These are phyloP conservation scores for Salix viminalis DNA, from an alignment of 345 rosid species.

Conservation along the genomic window DNA sequence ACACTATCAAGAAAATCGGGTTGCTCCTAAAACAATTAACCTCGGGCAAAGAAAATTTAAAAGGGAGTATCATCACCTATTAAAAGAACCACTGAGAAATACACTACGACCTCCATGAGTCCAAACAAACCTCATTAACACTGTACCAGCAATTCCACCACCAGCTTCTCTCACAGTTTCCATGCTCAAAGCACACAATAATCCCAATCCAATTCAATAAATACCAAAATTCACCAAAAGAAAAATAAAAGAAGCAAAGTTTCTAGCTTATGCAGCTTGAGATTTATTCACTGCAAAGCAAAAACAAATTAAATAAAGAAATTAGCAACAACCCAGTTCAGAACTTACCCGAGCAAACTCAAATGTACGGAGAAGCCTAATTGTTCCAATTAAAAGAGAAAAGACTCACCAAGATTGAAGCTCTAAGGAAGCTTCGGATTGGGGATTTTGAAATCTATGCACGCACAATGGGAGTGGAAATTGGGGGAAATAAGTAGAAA, in stretches of 20 bases:
- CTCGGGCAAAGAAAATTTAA: background rate
- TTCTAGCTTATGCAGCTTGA: background rate
- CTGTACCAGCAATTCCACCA: slow-evolving; percentile 16
- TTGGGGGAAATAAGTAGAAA: background rate
- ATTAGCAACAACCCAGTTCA: background rate
- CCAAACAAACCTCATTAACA: slow-evolving; percentile 26
- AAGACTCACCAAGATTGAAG: background rate
- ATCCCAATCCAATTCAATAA: background rate
- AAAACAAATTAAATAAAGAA: background rate
- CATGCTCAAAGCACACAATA: slow-evolving; percentile 18
- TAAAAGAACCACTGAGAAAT: slow-evolving; percentile 28
- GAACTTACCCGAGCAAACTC: background rate
- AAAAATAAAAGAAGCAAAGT: background rate
- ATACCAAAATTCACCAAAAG: background rate
- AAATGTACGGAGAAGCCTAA: background rate
- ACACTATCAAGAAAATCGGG: background rate
- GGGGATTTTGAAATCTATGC: background rate
- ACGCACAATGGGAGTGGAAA: background rate
- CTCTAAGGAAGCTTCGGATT: background rate
- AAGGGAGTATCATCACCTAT: slow-evolving; percentile 17
- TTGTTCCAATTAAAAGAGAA: background rate
- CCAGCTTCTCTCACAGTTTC: slow-evolving; percentile 21
- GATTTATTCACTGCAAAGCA: slow-evolving; percentile 7
- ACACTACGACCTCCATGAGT: slow-evolving; percentile 33
- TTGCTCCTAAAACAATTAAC: background rate